phyloP scores from a whole-genome alignment of 2,329 filamentous ascomycete genomes.

The Juglanconis oblonga region DNA sequence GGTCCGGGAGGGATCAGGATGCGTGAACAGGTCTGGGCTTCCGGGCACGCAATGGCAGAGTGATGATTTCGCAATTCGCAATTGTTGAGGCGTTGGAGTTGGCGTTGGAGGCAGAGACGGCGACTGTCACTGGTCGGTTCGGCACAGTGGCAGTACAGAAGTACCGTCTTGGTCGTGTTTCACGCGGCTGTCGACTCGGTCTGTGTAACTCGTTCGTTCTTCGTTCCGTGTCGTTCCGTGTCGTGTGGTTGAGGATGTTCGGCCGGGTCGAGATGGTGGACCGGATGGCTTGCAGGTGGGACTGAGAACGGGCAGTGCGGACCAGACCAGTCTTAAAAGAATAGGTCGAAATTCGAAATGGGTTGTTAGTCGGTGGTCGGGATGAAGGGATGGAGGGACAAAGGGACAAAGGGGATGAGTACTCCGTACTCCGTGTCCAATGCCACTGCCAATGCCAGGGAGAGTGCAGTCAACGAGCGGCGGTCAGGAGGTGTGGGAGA shows the following conservation, averaged over 20 bases:
- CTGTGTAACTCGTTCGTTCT: too few relatives aligned
- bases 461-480: neutral
- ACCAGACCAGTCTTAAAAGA: neutral
- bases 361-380: constrained; percentile 2
- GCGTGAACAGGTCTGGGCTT: neutral
- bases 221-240: too few relatives aligned
- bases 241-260: neutral
- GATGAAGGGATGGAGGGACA: neutral
- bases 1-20: too few relatives aligned
- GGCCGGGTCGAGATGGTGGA: neutral
- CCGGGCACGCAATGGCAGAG: constrained; percentile 16
- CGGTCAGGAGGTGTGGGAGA: neutral
- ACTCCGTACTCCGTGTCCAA: too few relatives aligned
- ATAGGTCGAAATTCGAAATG: neutral
- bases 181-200: too few relatives aligned
- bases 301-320: too few relatives aligned
- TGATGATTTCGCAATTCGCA: constrained; percentile 14
- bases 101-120: neutral
- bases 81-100: neutral
- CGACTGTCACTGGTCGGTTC: too few relatives aligned
- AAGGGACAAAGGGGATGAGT: neutral
- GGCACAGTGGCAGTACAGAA: too few relatives aligned
- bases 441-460: neutral
- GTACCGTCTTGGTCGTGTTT: too few relatives aligned
- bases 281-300: neutral